These are phyloP conservation scores for Sporothrix dimorphospora DNA, from an alignment of 2,329 filamentous ascomycete genomes.

Conservation along the genomic window DNA sequence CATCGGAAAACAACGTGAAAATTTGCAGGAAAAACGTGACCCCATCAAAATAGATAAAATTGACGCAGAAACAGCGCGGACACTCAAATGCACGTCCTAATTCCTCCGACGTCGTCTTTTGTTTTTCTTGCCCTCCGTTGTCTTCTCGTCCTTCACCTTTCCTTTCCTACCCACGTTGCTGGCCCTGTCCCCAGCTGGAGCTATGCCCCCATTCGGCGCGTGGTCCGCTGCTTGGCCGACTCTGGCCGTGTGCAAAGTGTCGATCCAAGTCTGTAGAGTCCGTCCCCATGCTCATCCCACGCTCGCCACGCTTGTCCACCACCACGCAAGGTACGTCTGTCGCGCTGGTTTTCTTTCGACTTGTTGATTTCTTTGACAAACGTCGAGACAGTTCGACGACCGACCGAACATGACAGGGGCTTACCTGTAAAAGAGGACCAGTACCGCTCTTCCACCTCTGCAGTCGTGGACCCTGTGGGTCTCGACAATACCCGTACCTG, in stretches of 20 bases:
- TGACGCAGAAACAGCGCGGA: not conserved
- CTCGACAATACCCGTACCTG: not conserved
- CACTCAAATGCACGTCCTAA: not conserved
- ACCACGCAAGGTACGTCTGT: not conserved
- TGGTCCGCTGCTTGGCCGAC: slow-evolving; percentile 14
- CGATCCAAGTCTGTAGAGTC: not conserved
- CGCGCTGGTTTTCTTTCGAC: not conserved
- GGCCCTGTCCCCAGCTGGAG: not conserved
- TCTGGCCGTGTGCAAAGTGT: not conserved
- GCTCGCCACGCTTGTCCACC: not conserved
- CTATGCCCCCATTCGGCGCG: not conserved
- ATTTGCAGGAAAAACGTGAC: not conserved
- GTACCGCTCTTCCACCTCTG: not conserved
- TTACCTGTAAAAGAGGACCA: not conserved
- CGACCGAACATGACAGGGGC: not conserved
- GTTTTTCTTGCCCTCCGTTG: not conserved
- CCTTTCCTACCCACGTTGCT: not conserved
- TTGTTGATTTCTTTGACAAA: not conserved
- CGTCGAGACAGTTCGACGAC: not conserved
- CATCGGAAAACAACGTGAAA: not conserved
- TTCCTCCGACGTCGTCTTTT: not conserved
- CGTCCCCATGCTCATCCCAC: not conserved
- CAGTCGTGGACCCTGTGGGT: not conserved
- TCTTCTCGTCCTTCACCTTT: not conserved
- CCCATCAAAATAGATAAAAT: not conserved